Base-by-base conservation (phyloP, 2,329 filamentous ascomycete genomes). In the Rutstroemia sp. region DNA sequence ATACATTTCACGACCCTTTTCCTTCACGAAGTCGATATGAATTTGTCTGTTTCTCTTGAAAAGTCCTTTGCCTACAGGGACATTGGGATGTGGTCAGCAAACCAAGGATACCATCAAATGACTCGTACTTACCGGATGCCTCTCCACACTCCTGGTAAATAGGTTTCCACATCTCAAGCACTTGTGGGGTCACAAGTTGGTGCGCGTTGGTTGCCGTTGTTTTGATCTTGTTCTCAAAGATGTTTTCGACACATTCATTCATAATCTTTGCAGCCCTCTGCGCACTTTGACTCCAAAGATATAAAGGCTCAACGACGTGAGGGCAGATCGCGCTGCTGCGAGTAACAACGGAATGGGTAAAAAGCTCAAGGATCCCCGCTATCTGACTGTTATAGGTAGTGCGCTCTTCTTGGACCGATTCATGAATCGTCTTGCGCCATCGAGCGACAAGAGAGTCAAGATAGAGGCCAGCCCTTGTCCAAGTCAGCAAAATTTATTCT, bases 11-110 rank as follows among this genome's bases (percentile, higher is more conserved):
- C 19, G 4, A 6, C 60, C 60, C 0, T 49, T n/a, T 2, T 57
- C 42, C 8, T 19, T 54, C 44, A 62, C 54, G 1, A 25, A 30
- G 5, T 16, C 27, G 10, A 48, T 16, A 44, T 61, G 60, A 5
- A 38, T 39, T 2, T 41, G n/a, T n/a, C 49, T 60, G 38, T 63
- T 63, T 19, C 57, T 37, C 7, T 50, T 21, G 19, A 49, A 62
- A 30, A 52, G 57, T 4, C 62, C 62, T 1, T 2, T 41, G 9
- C 61, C 61, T 60, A 7, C 9, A 47, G 16, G 16, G 19, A 12
- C 34, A 23, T 57, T 39, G 52, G 49, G 18, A 16, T 47, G 14
- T 27, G 5, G 16, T 37, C 34, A 7, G 52, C 19, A 44, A 18
- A 41, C 38, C 18, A 18, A 18, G 12, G 25, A 27, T 38, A 30